Evolutionary conservation across 2,329 filamentous ascomycete species (phyloP), one percentile per base, ranked within the genome.

Genomic region (Penicillium frequentans): DNA sequence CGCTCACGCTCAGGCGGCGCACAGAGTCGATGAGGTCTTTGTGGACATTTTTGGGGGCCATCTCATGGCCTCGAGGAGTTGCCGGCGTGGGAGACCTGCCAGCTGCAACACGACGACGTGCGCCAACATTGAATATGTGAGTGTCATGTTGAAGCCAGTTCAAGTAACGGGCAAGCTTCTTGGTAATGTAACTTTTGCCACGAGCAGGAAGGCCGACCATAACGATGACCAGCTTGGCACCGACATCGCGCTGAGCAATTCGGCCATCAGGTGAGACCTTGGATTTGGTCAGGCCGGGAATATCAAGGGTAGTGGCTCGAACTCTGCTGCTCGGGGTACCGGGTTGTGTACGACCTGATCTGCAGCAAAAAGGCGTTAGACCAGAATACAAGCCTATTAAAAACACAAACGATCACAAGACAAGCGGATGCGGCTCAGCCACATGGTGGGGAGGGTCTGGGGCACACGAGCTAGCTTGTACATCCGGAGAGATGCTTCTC

Each of bases 101-200:
- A 27, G 82, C 89, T 19, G 88, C 91, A 50, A 93, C 85, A 66
- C 95, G 88, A 67, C 95, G 85, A 69, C 92, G 85, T 75, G 96
- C 93, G 59, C 95, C 95, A 37, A 99, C 95, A 69, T 99, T 99
- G 85, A 99, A 99, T 66, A 99, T 97, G 64, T 84, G 85, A 13
- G 93, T 95, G 69, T 96, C 91, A 76, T 99, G 93, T 71, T 99
- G 95, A 69, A 97, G 87, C 95, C 95, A 99, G 49, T 96, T 93
- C 50, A 99, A 80, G 72, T 98, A 99, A 60, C 95, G 86, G 57
- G 95, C 90, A 61, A 99, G 85, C 79, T 99, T 99, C 81, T 98
- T 98, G 60, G 95, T 98, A 69, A 99, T 96, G 77, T 99, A 99
- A 54, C 93, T 97, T 79, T 99, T 99, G 72, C 95, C 95, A 68